Evolutionary conservation across 176 grass and related monocot species (phyloP), one percentile per base, ranked within the genome.

Genomic region (Triticum timopheevii): DNA sequence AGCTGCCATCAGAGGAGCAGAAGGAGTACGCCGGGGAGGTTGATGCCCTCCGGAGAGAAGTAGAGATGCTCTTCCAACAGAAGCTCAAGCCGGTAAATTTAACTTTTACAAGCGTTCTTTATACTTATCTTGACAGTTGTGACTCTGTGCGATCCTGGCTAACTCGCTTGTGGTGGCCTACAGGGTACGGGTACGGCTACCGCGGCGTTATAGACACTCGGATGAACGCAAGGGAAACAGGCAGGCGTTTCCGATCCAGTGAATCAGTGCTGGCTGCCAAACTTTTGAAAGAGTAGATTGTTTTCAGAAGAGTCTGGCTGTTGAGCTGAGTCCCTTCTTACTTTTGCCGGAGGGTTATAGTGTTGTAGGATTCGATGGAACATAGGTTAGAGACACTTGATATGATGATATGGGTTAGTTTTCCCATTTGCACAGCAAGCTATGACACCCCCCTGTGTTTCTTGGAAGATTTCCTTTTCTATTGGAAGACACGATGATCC

Each of bases 1-100:
- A 87, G 8, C 73, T 90, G 79, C 81, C 87, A 13, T 71, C 87
- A 47, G 93, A 96, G 45, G 93, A 94, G 42, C 85, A 91, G 56
- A 87, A 79, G 40, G 96, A 98, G 78, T 95, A 91, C 11, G 90
- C 82, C 31, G 79, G 64, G 59, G 96, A 96, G 64, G 85, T 98
- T 13, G 92, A 98, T 65, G 77, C 22, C 65, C 90, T 98, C 12
- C 81, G 96, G 59, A 95, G 61, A 65, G 93, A 96, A 85, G 88
- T 98, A 9, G 58, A 88, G 76, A 86, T 31, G 9, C 81, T 98
- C 34, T 95, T 96, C 76, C 74, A 91, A 47, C 69, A 88, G 56
- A 98, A 98, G 87, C 78, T 96, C 11, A 88, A 93, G 64, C 49
- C 83, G 83, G 93, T 78, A 75, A 44, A 25, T 2, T 2, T 28